Evolutionary conservation across 2,329 filamentous ascomycete species (phyloP).

Genomic region (Pochonia chlamydosporia): DNA sequence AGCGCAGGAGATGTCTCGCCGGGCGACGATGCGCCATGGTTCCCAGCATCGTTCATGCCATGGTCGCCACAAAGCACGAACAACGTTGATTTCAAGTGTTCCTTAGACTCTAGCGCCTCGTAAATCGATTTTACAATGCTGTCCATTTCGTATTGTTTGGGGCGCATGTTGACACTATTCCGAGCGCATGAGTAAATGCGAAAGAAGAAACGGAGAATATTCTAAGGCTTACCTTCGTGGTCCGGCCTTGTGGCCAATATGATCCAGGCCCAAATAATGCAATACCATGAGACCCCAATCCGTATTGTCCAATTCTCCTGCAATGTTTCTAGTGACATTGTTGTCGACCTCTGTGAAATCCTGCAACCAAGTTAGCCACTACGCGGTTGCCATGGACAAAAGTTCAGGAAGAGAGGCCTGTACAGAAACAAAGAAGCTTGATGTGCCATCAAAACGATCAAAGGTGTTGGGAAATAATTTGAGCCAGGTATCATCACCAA

Average conservation of each 20-base stretch:
- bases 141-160: constrained; percentile 95
- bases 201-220: neutral
- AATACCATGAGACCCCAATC: constrained; percentile 95
- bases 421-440: constrained; percentile 96
- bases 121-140: constrained; percentile 71
- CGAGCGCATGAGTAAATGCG: constrained; percentile 2
- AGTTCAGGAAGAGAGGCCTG: constrained; percentile 34
- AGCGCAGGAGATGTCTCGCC: constrained; percentile 93
- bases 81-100: constrained; percentile 71
- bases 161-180: constrained; percentile 76
- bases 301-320: constrained; percentile 63
- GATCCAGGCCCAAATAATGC: constrained; percentile 92
- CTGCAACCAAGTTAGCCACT: constrained; percentile 36
- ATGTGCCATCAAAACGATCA: constrained; percentile 81
- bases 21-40: constrained; percentile 88
- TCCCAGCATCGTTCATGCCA: constrained; percentile 98
- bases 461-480: constrained; percentile 92
- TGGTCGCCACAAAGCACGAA: constrained; percentile 89
- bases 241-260: constrained; percentile 95
- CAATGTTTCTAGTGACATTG: constrained; percentile 90
- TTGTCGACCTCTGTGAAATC: constrained; percentile 97
- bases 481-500: constrained; percentile 96
- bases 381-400: neutral
- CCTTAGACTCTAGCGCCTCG: constrained; percentile 61
- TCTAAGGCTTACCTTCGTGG: constrained; percentile 59